These are phyloP conservation scores for Aspergillus wentii DNA, from an alignment of 495 filamentous ascomycete genomes.

Conservation along the genomic window DNA sequence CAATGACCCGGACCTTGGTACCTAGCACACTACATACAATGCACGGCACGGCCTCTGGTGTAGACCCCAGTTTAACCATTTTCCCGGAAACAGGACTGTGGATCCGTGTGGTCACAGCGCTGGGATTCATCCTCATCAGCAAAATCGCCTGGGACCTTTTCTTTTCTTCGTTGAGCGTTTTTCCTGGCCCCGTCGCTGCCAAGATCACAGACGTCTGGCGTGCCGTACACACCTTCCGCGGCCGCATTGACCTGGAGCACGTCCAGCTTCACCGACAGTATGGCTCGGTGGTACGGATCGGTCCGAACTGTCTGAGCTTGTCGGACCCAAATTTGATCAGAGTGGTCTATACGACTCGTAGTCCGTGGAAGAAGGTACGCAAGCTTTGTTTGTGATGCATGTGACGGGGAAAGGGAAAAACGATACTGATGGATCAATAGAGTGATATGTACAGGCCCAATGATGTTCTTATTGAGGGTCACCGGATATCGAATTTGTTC, in stretches of 20 bases:
- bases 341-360: constrained; percentile 23
- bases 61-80: too few relatives aligned
- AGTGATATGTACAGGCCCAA: constrained; percentile 24
- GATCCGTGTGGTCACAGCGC: too few relatives aligned
- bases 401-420: too few relatives aligned
- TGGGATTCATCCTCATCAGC: too few relatives aligned
- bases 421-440: too few relatives aligned
- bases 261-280: constrained; percentile 25
- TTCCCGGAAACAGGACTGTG: too few relatives aligned
- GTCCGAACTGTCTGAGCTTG: constrained; percentile 32
- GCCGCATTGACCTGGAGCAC: constrained; percentile 22
- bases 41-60: too few relatives aligned
- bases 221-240: constrained; percentile 18
- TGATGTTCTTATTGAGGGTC: constrained; percentile 17
- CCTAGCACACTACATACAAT: too few relatives aligned
- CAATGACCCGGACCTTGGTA: too few relatives aligned
- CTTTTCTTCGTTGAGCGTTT: constrained; percentile 19
- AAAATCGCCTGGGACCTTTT: too few relatives aligned
- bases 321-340: constrained; percentile 29
- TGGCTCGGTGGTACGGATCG: constrained; percentile 30
- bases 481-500: constrained; percentile 29
- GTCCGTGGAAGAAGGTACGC: constrained; percentile 28
- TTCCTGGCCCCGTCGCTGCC: constrained; percentile 18
- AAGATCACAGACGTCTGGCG: constrained; percentile 26
- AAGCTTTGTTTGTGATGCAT: too few relatives aligned